phyloP scores from a whole-genome alignment of 2,329 filamentous ascomycete species.

The Fusarium paranaense region DNA sequence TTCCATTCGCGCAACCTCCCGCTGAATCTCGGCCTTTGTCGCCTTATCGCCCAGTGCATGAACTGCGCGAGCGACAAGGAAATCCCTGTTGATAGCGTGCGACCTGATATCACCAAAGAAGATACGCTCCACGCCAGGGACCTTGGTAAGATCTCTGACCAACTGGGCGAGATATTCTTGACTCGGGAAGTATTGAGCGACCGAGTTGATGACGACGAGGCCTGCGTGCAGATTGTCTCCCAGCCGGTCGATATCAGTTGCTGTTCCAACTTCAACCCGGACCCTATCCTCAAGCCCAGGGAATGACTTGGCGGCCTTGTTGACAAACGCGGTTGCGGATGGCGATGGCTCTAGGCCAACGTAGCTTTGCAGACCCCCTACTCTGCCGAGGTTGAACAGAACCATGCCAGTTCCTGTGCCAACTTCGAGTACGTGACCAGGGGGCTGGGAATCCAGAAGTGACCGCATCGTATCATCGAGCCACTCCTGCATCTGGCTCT shows the following conservation, averaged over 20 bases:
- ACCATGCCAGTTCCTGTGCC: conserved; percentile 22
- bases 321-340: conserved; percentile 36
- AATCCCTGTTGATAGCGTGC: conserved; percentile 26
- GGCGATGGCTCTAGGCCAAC: conserved; percentile 44
- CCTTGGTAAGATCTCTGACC: not conserved
- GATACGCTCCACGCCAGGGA: conserved; percentile 6
- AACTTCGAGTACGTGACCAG: conserved; percentile 43
- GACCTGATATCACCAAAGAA: conserved; percentile 38
- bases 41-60: conserved; percentile 5
- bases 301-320: conserved; percentile 10
- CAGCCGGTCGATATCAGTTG: not conserved
- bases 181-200: conserved; percentile 7
- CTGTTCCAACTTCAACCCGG: conserved; percentile 33
- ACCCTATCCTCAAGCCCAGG: conserved; percentile 32
- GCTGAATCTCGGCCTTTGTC: conserved; percentile 12
- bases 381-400: conserved; percentile 50
- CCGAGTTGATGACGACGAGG: conserved; percentile 6
- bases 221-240: not conserved
- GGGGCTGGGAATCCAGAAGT: conserved; percentile 26
- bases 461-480: conserved; percentile 45
- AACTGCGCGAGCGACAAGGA: conserved; percentile 24
- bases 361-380: conserved; percentile 35
- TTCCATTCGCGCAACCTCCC: conserved; percentile 29
- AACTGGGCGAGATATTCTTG: conserved; percentile 8
- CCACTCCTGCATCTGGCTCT: conserved; percentile 49